Percentiles rank a stretch among this genome's conserved stretches.
phyloP scores from a whole-genome alignment of 2,329 filamentous ascomycete species.

The Colletotrichum viniferum region DNA sequence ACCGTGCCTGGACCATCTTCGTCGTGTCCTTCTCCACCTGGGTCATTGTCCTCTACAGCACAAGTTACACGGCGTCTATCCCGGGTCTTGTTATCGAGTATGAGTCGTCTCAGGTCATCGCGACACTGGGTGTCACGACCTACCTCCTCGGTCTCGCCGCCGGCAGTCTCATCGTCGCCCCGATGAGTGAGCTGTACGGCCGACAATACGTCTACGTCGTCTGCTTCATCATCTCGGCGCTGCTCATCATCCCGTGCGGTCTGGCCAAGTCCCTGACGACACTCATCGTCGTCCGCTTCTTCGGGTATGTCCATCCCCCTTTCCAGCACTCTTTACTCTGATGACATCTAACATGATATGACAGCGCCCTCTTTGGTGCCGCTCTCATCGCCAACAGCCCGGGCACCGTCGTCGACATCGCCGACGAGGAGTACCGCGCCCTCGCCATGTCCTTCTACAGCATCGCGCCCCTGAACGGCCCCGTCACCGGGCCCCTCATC shows the following conservation, averaged over 20 bases:
- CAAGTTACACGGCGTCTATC: slow-evolving; percentile 76
- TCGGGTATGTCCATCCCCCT: slow-evolving; percentile 54
- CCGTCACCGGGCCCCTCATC: slow-evolving; percentile 63
- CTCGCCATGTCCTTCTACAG: slow-evolving; percentile 84
- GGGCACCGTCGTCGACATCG: slow-evolving; percentile 82
- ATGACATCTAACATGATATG: not conserved
- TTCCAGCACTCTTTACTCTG: slow-evolving; percentile 18
- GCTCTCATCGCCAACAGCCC: slow-evolving; percentile 85
- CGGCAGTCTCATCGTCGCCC: slow-evolving; percentile 75
- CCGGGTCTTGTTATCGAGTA: slow-evolving; percentile 74
- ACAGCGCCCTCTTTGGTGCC: slow-evolving; percentile 64
- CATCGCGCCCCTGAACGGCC: slow-evolving; percentile 85
- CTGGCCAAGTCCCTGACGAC: slow-evolving; percentile 70
- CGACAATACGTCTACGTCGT: slow-evolving; percentile 71
- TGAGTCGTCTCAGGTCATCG: slow-evolving; percentile 59
- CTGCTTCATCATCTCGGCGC: slow-evolving; percentile 66
- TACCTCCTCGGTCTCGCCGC: slow-evolving; percentile 77
- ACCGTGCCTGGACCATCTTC: slow-evolving; percentile 47
- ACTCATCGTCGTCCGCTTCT: slow-evolving; percentile 75
- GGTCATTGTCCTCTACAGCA: slow-evolving; percentile 73
- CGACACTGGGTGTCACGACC: slow-evolving; percentile 77
- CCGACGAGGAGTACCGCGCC: slow-evolving; percentile 79
- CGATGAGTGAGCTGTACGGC: slow-evolving; percentile 74
- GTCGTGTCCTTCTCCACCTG: slow-evolving; percentile 51
- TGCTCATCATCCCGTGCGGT: slow-evolving; percentile 75